Percentiles rank a stretch among this genome's conserved stretches.
Conservation (phyloP, 805 yeast species). For the Ascoidea tarda region DNA sequence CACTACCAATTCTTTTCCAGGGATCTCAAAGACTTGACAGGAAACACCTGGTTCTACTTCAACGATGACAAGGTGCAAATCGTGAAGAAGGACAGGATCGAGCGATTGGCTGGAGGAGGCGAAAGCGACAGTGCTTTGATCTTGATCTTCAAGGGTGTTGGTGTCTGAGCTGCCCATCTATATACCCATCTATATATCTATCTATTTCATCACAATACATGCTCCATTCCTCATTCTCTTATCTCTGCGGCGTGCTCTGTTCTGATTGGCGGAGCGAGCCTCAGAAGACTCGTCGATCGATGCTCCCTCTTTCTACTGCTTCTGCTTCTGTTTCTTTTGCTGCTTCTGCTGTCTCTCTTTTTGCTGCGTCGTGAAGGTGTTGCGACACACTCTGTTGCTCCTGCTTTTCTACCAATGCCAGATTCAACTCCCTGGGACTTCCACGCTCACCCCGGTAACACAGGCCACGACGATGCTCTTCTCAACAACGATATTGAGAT, state of each 20-base stretch:
- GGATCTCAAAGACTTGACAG: conserved; percentile 48
- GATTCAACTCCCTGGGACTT: not conserved
- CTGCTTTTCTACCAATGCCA: not conserved
- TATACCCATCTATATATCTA: too few relatives aligned
- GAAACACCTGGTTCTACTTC: conserved; percentile 84
- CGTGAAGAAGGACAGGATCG: conserved; percentile 73
- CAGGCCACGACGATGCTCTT: not conserved
- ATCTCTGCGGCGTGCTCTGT: too few relatives aligned
- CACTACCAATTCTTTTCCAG: conserved; percentile 87
- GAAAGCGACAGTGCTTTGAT: conserved; percentile 94
- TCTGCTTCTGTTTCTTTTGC: not conserved
- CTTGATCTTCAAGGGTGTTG: conserved; percentile 72
- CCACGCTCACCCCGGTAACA: not conserved
- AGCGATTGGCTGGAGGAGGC: conserved; percentile 89
- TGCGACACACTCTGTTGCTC: not conserved
- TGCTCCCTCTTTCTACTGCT: not conserved
- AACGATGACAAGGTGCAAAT: conserved; percentile 80
- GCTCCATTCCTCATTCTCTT: too few relatives aligned
- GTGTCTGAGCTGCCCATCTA: conserved; percentile 14
- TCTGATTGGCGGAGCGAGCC: too few relatives aligned
- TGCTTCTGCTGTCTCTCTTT: not conserved
- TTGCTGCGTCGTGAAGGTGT: not conserved
- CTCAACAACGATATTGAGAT: not conserved
- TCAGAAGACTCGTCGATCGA: too few relatives aligned
- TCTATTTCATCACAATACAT: too few relatives aligned